Conservation (phyloP, 2,329 filamentous ascomycete species). For the Diplocarpon mali region DNA sequence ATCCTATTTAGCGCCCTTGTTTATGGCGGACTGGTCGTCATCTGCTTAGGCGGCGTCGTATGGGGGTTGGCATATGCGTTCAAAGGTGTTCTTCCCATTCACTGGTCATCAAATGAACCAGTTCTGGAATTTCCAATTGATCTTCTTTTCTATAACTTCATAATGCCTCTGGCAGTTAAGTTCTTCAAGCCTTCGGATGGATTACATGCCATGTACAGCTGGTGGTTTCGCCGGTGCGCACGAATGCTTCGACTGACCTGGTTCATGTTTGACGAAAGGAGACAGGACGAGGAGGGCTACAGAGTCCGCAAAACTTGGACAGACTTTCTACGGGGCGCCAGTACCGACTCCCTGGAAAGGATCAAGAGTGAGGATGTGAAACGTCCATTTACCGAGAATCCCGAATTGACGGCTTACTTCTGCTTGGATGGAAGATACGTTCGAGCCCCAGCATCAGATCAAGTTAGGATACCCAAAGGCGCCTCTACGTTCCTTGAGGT, state of each 20-base stretch:
- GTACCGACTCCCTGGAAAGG: constrained; percentile 20
- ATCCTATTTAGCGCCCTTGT: constrained; percentile 94
- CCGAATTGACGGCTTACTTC: constrained; percentile 39
- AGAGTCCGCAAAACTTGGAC: constrained; percentile 50
- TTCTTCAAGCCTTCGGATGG: constrained; percentile 78
- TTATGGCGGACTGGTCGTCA: constrained; percentile 82
- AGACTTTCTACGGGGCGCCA: constrained; percentile 37
- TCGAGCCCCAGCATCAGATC: constrained; percentile 85
- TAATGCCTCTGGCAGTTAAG: constrained; percentile 78
- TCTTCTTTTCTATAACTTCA: constrained; percentile 90
- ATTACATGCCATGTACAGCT: constrained; percentile 76
- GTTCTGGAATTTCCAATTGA: constrained; percentile 92
- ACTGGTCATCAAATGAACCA: constrained; percentile 87
- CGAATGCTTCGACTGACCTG: constrained; percentile 70
- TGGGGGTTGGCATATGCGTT: constrained; percentile 71
- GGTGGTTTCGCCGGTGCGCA: constrained; percentile 92
- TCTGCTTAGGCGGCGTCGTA: constrained; percentile 90
- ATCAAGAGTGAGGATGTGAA: constrained; percentile 11
- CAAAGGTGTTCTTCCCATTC: constrained; percentile 70
- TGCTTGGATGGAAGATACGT: constrained; percentile 71
- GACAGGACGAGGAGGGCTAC: constrained; percentile 69
- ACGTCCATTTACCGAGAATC: constrained; percentile 35
- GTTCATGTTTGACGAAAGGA: constrained; percentile 83
- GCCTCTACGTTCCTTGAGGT: constrained; percentile 71
- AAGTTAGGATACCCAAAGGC: constrained; percentile 85